Conservation (phyloP, 352 stramenopile species). For the Phytophthora cryptogea region DNA sequence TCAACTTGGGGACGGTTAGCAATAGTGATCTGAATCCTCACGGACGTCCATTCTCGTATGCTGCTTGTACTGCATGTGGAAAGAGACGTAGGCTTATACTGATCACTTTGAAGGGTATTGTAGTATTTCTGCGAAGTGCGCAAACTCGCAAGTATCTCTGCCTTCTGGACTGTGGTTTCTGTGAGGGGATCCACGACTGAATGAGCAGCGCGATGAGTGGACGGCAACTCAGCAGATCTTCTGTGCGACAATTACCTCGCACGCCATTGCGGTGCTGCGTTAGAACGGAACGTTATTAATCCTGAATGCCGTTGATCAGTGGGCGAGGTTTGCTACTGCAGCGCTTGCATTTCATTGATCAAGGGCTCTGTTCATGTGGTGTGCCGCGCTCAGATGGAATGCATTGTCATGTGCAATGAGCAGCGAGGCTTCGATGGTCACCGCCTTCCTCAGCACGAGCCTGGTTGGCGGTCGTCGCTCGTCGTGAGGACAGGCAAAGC, state of each 20-base stretch:
- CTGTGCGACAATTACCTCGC: slow-evolving; percentile 23
- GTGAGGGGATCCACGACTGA: neutral
- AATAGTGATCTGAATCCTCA: slow-evolving; percentile 1
- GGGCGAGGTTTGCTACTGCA: neutral
- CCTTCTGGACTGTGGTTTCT: too few relatives aligned
- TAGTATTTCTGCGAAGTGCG: too few relatives aligned
- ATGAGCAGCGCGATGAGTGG: slow-evolving; percentile 6
- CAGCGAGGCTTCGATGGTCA: neutral
- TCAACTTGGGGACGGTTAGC: slow-evolving; percentile 25
- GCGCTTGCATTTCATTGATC: neutral
- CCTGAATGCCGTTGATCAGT: neutral
- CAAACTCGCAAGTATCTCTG: too few relatives aligned
- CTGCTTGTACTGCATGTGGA: slow-evolving; percentile 2
- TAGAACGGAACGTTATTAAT: slow-evolving; percentile 6
- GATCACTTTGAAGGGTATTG: neutral
- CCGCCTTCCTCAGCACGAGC: neutral
- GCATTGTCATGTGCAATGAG: neutral
- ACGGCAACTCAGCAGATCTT: slow-evolving; percentile 9
- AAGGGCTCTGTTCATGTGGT: neutral
- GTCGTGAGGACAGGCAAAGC: slow-evolving; percentile 8
- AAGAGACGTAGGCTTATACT: neutral
- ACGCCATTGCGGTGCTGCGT: slow-evolving; percentile 7
- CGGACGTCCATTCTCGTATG: slow-evolving; percentile 1
- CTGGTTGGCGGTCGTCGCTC: neutral
- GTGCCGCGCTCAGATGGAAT: neutral